phyloP scores from a whole-genome alignment of 495 filamentous ascomycete genomes.

The Usnea hakonensis region DNA sequence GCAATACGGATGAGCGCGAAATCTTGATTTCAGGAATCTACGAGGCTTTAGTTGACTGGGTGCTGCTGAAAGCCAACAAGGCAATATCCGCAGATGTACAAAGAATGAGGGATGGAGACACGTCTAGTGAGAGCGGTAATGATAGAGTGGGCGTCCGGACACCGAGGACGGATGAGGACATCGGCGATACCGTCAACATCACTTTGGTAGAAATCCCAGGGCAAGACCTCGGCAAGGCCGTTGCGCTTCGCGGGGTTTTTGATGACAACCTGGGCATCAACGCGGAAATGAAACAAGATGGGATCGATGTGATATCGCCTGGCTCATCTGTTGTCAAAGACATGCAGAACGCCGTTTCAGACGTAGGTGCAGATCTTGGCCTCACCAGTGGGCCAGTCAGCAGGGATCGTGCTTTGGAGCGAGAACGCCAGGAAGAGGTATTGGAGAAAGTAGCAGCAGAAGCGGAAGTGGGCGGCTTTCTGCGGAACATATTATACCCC shows the following conservation, averaged over 20 bases:
- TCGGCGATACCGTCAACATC: slow-evolving; percentile 77
- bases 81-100: slow-evolving; percentile 71
- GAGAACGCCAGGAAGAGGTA: slow-evolving; percentile 72
- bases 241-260: slow-evolving; percentile 80
- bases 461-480: slow-evolving; percentile 73
- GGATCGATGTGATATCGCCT: slow-evolving; percentile 59
- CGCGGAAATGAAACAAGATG: slow-evolving; percentile 92
- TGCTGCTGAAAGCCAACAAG: slow-evolving; percentile 82
- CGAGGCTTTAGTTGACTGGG: slow-evolving; percentile 92
- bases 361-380: slow-evolving; percentile 75
- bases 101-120: slow-evolving; percentile 49
- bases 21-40: slow-evolving; percentile 80
- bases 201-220: slow-evolving; percentile 82
- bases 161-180: slow-evolving; percentile 56
- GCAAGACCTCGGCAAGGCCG: slow-evolving; percentile 71
- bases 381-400: slow-evolving; percentile 56
- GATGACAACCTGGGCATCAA: slow-evolving; percentile 91
- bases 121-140: slow-evolving; percentile 52
- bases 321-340: slow-evolving; percentile 75
- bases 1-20: slow-evolving; percentile 73
- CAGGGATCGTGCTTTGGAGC: slow-evolving; percentile 66
- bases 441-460: slow-evolving; percentile 79
- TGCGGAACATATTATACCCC: slow-evolving; percentile 78
- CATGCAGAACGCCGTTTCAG: slow-evolving; percentile 71
- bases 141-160: slow-evolving; percentile 45